phyloP scores from a whole-genome alignment of 2,329 filamentous ascomycete genomes.

The Orbilia quercus region DNA sequence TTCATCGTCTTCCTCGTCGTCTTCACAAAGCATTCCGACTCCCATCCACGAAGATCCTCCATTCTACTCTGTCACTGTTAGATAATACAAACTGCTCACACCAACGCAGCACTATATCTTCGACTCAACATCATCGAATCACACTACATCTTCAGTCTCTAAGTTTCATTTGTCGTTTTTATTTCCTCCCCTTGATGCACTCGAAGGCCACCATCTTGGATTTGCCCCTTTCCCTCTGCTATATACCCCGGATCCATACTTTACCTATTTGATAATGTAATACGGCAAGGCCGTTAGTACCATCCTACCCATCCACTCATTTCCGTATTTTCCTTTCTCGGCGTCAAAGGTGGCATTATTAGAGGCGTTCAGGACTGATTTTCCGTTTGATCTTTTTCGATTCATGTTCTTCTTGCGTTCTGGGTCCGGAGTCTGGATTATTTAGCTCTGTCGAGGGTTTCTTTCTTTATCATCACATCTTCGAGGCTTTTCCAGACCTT shows the following conservation, averaged over 20 bases:
- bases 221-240: neutral
- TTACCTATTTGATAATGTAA: conserved; percentile 37
- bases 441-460: neutral
- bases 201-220: neutral
- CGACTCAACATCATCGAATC: neutral
- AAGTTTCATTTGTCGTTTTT: neutral
- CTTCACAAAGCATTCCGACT: conserved; percentile 14
- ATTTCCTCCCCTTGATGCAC: neutral
- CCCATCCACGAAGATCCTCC: conserved; percentile 44
- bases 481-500: no score
- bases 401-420: neutral
- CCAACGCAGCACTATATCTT: neutral
- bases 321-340: conserved; percentile 17
- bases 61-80: conserved; percentile 40
- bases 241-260: conserved; percentile 36
- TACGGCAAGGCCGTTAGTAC: conserved; percentile 12
- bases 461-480: no score
- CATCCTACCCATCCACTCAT: conserved; percentile 1
- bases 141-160: neutral
- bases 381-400: neutral
- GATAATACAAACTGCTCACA: conserved; percentile 7
- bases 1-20: conserved; percentile 40
- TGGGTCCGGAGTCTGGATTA: neutral
- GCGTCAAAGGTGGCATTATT: conserved; percentile 45
- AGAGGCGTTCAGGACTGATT: conserved; percentile 30